These are phyloP conservation scores for Chloris gayana DNA, from an alignment of 176 grass and related monocot genomes.

Conservation along the genomic window DNA sequence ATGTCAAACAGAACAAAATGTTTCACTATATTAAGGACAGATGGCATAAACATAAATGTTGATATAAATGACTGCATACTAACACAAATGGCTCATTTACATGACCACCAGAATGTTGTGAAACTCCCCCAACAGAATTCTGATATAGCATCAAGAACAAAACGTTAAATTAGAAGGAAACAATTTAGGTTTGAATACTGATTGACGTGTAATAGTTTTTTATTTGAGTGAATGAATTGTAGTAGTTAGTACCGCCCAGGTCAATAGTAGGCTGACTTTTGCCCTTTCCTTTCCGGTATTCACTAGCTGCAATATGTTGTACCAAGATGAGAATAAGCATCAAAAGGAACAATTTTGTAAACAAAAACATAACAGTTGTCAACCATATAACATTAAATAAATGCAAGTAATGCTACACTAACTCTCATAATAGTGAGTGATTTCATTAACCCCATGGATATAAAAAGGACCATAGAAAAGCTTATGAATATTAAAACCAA, in stretches of 20 bases:
- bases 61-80: slow-evolving; percentile 37
- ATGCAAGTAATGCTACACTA: slow-evolving; percentile 6
- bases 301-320: slow-evolving; percentile 70
- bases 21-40: slow-evolving; percentile 34
- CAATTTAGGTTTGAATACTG: slow-evolving; percentile 1
- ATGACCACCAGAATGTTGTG: slow-evolving; percentile 85
- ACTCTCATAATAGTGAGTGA: neutral
- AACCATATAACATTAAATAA: neutral
- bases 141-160: slow-evolving; percentile 48
- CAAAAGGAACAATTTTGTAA: slow-evolving; percentile 15
- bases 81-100: slow-evolving; percentile 95
- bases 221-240: neutral
- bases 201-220: slow-evolving; percentile 19
- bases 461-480: slow-evolving; percentile 8
- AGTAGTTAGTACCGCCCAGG: slow-evolving; percentile 78
- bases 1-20: slow-evolving; percentile 25
- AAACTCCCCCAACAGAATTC: slow-evolving; percentile 96
- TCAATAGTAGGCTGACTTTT: slow-evolving; percentile 96
- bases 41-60: slow-evolving; percentile 25
- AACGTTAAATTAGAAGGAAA: slow-evolving; percentile 7
- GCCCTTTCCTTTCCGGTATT: slow-evolving; percentile 93
- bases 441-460: neutral
- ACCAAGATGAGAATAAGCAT: slow-evolving; percentile 24
- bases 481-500: neutral
- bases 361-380: slow-evolving; percentile 1